phyloP scores from a whole-genome alignment of 805 yeast species.

The Nakazawaea siamensis region DNA sequence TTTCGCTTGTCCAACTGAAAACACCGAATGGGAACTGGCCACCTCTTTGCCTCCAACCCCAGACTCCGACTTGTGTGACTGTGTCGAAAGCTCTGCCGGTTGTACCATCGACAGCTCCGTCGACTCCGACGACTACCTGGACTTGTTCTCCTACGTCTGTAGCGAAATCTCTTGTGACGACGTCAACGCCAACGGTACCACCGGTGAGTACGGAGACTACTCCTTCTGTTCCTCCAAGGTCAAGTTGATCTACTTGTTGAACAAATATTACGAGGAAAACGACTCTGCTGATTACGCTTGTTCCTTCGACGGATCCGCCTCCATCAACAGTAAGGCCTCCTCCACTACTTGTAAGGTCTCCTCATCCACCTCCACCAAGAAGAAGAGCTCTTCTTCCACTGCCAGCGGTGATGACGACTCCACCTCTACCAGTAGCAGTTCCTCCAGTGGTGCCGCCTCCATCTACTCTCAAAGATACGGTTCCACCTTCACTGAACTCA shows the following conservation, averaged over 20 bases:
- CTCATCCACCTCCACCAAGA: slow-evolving; percentile 34
- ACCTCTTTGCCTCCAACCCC: slow-evolving; percentile 78
- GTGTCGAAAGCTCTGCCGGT: slow-evolving; percentile 43
- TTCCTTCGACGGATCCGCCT: slow-evolving; percentile 63
- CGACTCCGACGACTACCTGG: slow-evolving; percentile 46
- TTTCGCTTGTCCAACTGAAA: slow-evolving; percentile 53
- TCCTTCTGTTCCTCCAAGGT: slow-evolving; percentile 66
- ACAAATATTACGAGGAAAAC: slow-evolving; percentile 50
- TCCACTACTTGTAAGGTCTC: slow-evolving; percentile 30
- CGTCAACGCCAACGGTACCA: slow-evolving; percentile 52
- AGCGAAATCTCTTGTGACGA: slow-evolving; percentile 49
- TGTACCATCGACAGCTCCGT: slow-evolving; percentile 59
- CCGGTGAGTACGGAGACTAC: slow-evolving; percentile 63
- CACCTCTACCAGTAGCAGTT: slow-evolving; percentile 12
- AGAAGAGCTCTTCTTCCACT: slow-evolving; percentile 13
- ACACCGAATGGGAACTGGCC: slow-evolving; percentile 55
- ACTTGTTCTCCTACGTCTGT: slow-evolving; percentile 52
- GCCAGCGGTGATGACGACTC: slow-evolving; percentile 15
- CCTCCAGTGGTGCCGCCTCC: slow-evolving; percentile 12
- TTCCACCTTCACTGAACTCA: slow-evolving; percentile 5
- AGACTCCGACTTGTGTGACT: slow-evolving; percentile 51
- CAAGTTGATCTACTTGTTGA: slow-evolving; percentile 55
- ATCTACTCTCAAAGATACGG: slow-evolving; percentile 4
- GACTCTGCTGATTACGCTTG: slow-evolving; percentile 43
- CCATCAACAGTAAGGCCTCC: slow-evolving; percentile 35